A percentile compares a stretch with the other conserved stretches of the same genome.
These are phyloP conservation scores for Komagataella ulmi DNA, from an alignment of 805 yeast genomes.

Conservation along the genomic window DNA sequence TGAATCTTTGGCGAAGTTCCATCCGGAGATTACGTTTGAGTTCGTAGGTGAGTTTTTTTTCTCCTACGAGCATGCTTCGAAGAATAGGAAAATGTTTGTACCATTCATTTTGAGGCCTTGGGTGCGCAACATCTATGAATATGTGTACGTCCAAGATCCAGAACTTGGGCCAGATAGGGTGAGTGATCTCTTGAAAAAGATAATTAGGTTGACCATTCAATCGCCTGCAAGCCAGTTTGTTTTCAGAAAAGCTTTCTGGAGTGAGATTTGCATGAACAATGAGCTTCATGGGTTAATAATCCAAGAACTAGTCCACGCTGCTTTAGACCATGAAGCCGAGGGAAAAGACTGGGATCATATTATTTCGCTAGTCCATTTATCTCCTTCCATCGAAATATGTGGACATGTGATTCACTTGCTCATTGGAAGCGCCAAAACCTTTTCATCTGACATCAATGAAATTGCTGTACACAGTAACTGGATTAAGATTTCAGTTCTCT, in stretches of 20 bases:
- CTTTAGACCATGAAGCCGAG: slow-evolving; percentile 68
- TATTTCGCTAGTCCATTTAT: slow-evolving; percentile 44
- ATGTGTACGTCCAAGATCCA: slow-evolving; percentile 41
- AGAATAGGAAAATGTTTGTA: slow-evolving; percentile 24
- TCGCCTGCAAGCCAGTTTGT: slow-evolving; percentile 35
- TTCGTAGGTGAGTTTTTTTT: slow-evolving; percentile 36
- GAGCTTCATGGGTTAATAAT: slow-evolving; percentile 42
- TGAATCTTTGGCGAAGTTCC: slow-evolving; percentile 35
- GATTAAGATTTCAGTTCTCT: slow-evolving; percentile 59
- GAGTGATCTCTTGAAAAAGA: slow-evolving; percentile 44
- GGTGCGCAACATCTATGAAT: slow-evolving; percentile 50
- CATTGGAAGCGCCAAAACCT: slow-evolving; percentile 36
- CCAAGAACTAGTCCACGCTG: slow-evolving; percentile 63
- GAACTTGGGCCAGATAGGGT: slow-evolving; percentile 48
- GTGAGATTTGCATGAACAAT: slow-evolving; percentile 46
- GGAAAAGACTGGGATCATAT: slow-evolving; percentile 55
- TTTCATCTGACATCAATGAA: slow-evolving; percentile 30
- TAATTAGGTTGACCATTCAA: slow-evolving; percentile 43
- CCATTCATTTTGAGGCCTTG: slow-evolving; percentile 55
- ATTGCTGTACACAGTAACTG: slow-evolving; percentile 42
- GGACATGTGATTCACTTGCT: slow-evolving; percentile 49
- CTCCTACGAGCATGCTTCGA: slow-evolving; percentile 29
- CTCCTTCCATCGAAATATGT: slow-evolving; percentile 64
- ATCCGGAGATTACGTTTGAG: slow-evolving; percentile 49
- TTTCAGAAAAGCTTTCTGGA: slow-evolving; percentile 56